Base-by-base conservation (phyloP, 805 yeast species). In the Pichia deserticola region DNA sequence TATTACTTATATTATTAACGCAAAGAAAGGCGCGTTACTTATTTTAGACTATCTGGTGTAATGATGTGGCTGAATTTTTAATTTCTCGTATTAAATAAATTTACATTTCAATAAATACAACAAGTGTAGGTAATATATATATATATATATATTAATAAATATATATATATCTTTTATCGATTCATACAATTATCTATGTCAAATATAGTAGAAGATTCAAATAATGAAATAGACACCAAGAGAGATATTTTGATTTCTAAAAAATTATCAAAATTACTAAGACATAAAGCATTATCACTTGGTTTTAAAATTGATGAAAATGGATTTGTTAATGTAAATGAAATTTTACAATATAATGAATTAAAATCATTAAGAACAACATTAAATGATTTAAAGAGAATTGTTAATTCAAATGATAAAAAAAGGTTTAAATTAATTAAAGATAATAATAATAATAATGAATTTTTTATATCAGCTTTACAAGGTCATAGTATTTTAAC, bases 281-380 rank as follows among this genome's bases (percentile, higher is more conserved):
- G 99, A n/a, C 99, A 92, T 61, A 88, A 86, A 5, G 98, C 98
- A 0, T 61, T 66, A 13, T 76, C 79, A 46, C 93, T 88, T 57
- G 74, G 76, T 0, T 65, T 93, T 12, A 55, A 68, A 3, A 86
- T 93, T 2, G 86, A 84, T 58, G 51, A 61, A 0, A 68, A 77
- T 30, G 99, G 99, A 0, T 89, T 76, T 65, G 76, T 87, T 4
- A 59, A 70, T 1, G 61, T 90, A 3, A 56, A 61, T 0, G 78
- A 74, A 7, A 53, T 93, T 1, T 68, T 92, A 11, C 53, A 55
- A 1, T 83, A 83, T 59, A 73, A 78, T 41, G 72, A 83, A 51
- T 64, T 88, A 47, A 84, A 81, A 59, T 72, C 82, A 10, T 67
- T 74, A 48, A 70, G 74, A 36, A 71, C 83, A 11, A 77, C 86